Evolutionary conservation across 2,329 filamentous ascomycete genomes (phyloP).

Genomic region (Pochonia chlamydosporia): DNA sequence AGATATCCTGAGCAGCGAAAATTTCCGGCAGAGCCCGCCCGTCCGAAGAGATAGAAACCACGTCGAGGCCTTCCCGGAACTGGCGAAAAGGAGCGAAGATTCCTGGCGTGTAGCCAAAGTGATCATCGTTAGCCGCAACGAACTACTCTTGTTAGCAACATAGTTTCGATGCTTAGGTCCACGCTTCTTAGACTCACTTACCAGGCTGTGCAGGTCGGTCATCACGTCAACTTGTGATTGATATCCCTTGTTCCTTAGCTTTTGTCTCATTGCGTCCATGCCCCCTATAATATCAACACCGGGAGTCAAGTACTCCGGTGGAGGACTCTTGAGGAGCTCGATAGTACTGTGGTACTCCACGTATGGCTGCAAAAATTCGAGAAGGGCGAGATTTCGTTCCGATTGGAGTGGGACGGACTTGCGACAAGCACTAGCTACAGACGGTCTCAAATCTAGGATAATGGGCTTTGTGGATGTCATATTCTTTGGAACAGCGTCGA

Average conservation of each 20-base stretch:
- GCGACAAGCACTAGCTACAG: not conserved
- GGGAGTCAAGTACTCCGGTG: conserved; percentile 3
- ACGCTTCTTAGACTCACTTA: too few relatives aligned
- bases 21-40: conserved; percentile 22
- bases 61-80: not conserved
- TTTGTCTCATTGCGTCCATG: conserved; percentile 2
- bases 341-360: conserved; percentile 11
- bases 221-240: not conserved
- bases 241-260: not conserved
- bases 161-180: too few relatives aligned
- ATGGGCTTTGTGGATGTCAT: not conserved
- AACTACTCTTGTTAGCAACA: not conserved
- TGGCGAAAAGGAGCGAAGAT: not conserved
- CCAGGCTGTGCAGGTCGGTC: conserved; percentile 3
- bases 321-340: conserved; percentile 9
- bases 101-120: conserved; percentile 6
- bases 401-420: not conserved
- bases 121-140: conserved; percentile 7
- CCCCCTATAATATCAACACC: conserved; percentile 8
- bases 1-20: not conserved
- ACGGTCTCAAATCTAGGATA: not conserved
- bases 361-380: conserved; percentile 1
- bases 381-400: not conserved
- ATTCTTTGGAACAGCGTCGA: not conserved
- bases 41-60: conserved; percentile 16